Evolutionary conservation across 2,329 filamentous ascomycete genomes (phyloP), one percentile per base, ranked within the genome.

Genomic region (Aspergillus transmontanensis): DNA sequence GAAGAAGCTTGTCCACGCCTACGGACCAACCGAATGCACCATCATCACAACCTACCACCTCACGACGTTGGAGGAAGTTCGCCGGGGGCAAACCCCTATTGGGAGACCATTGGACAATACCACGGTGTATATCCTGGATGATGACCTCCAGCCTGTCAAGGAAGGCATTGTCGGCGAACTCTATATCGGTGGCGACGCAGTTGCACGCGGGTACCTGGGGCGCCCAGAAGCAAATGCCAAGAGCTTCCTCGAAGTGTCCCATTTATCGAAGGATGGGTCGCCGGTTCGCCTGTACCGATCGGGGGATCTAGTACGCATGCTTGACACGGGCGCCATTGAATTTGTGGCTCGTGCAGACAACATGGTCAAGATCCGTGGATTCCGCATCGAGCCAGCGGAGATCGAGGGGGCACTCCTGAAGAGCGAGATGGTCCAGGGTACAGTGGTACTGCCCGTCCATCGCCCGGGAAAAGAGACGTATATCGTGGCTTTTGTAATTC

Each of bases 391-490:
- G 23, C 57, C 26, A 16, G 57, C 19, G 2, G 57, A 28, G n/a
- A 30, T 59, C 19, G 57, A 96, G 75, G 89, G 83, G 51, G 88
- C 93, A 74, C 79, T 96, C 39, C 41, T 54, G n/a, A n/a, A 28
- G 12, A 32, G 30, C 23, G 46, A 34, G 11, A 32, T 28, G n/a
- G 51, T 63, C 19, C 26, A 51, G 12, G 41, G 43, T 23, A 43
- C 59, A 19, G 56, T 57, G 2, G 45, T 50, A 10, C 30, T 28
- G 9, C 23, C 23, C 1, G 12, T 50, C 14, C 19, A 16, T 43
- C n/a, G 19, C 6, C 28, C 41, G n/a, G 34, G 32, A 9, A n/a
- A 5, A 9, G 34, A 23, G 32, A 19, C 46, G 2, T 23, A 21
- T 14, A 34, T 58, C 10, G 32, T 39, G 16, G 41, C 28, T 2